Conservation (phyloP, 2,329 filamentous ascomycete genomes). For the Penicillium sp. region DNA sequence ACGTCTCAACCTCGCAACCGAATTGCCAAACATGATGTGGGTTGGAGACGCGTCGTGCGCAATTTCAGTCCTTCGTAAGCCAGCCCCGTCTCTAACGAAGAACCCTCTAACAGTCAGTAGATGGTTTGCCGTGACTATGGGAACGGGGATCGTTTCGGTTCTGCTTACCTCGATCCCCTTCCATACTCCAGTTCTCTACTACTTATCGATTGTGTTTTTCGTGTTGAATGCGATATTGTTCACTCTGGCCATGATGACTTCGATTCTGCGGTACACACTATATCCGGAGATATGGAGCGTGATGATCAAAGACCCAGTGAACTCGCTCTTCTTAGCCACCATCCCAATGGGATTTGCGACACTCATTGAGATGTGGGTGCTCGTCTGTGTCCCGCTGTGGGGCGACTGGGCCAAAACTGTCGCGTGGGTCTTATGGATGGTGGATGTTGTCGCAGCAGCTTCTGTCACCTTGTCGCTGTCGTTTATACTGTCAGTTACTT, state of each 20-base stretch:
- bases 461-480: constrained; percentile 48
- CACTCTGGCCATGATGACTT: constrained; percentile 55
- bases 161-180: constrained; percentile 65
- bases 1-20: background rate
- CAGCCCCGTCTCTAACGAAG: background rate
- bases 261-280: constrained; percentile 59
- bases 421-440: constrained; percentile 54
- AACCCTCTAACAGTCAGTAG: constrained; percentile 26
- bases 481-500: constrained; percentile 56
- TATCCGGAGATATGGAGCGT: constrained; percentile 65
- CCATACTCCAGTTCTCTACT: constrained; percentile 59
- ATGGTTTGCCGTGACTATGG: constrained; percentile 66
- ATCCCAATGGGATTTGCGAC: constrained; percentile 68
- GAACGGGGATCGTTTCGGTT: constrained; percentile 67
- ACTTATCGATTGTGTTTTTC: constrained; percentile 64
- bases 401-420: constrained; percentile 53
- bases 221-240: constrained; percentile 63
- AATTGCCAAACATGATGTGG: constrained; percentile 21
- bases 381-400: constrained; percentile 59
- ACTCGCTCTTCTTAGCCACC: constrained; percentile 66
- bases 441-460: constrained; percentile 50
- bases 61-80: constrained; percentile 60
- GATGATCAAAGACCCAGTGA: constrained; percentile 65
- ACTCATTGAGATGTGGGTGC: constrained; percentile 64
- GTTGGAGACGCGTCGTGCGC: constrained; percentile 47